Base-by-base conservation (phyloP, 805 yeast species). In the Candida sithepensis region DNA sequence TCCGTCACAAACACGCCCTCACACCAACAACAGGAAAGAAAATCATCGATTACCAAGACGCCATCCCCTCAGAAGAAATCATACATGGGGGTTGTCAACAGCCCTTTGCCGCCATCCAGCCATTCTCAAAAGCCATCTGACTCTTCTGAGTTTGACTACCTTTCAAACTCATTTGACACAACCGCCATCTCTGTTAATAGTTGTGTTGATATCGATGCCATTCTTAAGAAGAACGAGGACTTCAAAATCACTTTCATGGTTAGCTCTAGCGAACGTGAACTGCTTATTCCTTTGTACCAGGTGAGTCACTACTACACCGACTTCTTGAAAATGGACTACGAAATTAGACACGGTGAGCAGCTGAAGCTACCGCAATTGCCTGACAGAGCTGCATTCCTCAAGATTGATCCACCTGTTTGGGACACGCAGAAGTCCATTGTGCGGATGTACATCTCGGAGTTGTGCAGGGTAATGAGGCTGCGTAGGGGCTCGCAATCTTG, bases 241-340 rank as follows among this genome's bases (percentile, higher is more conserved):
- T 82, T 85, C 16, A 67, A 67, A 24, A 73, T 86, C 20, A 72
- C 85, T 1, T 73, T 91, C 45, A 75, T 84, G 16, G 80, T 86
- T 4, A 68, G 75, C 41, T 92, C 86, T 54, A 75, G 82, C 30
- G 80, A 74, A 21, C 67, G 72, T 36, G 53, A 57, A 6, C 88
- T 83, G 56, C 77, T 87, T 71, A 66, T 61, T 28, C 67, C 67
- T 26, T 54, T 67, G 39, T 91, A 96, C 85, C 74, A 82, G 55
- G 80, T 88, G 45, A 71, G 81, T 38, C 89, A 89, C 58, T 65
- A 81, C 2, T 76, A 81, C 49, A 68, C 77, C 1, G 84, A 83
- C 55, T 67, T 92, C n/a, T 52, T 70, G 5, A 71, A 74, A 9
- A 72, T 91, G 51, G 95, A 89, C 64, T 64, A 68, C 20, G 78